Base-by-base conservation (phyloP, 441 rosid genomes). In the Euphorbia celastroides region DNA sequence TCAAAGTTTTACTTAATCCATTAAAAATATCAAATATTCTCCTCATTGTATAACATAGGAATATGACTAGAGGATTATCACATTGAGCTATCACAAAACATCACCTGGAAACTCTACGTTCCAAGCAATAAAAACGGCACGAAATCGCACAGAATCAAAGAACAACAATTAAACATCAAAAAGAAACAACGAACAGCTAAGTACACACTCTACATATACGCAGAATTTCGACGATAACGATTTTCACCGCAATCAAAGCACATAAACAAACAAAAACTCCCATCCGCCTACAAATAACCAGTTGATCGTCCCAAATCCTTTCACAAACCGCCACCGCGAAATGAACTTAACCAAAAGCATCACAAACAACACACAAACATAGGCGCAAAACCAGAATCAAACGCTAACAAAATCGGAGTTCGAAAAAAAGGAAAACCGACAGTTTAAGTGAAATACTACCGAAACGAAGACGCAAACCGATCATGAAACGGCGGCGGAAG, bases 401-500 rank as follows among this genome's bases (percentile, higher is more conserved):
- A 51, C 22, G 56, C 1, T 7, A 20, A 22, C 9, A 27, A 22
- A 20, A 51, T 51, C 20, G 0, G 22, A 12, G 27, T 51, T 14
- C 0, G 56, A 12, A 6, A 23, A 54, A 23, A 23, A 12, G 25
- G 3, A 23, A 54, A 54, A 54, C 13, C 58, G 58, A 22, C 0
- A 19, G 54, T n/a, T 48, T 1, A 8, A 48, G 54, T 19, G 54
- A 17, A 12, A 17, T n/a, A 26, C 23, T 65, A 65, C 68, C 68
- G 14, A 26, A 28, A 51, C 48, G 48, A 42, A 1, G 48, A 64
- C 22, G 32, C 16, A 31, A 65, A 54, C 16, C 68, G 60, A 65
- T 65, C 60, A 65, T 13, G 23, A 54, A 23, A 31, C 30, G 23
- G 41, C n/a, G 8, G 38, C 2, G 46, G 30, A 5, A 9, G 9